Conservation (phyloP, 2,329 filamentous ascomycete species). For the Ceratocystiopsis brevicomis region DNA sequence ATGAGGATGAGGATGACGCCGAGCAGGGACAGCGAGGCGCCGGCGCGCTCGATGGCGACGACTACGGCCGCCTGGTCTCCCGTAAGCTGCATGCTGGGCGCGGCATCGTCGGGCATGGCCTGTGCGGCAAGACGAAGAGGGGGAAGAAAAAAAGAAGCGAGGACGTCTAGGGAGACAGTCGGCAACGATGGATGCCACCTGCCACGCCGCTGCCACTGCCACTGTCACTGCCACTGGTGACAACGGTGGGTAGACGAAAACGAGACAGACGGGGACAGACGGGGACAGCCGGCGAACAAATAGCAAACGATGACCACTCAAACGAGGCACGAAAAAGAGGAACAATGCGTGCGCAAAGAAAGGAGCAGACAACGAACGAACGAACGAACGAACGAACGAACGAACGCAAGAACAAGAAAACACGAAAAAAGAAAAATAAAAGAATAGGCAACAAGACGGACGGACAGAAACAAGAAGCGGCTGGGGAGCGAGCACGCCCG, state of each 20-base stretch:
- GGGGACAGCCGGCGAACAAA: too few relatives aligned
- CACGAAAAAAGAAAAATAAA: neutral
- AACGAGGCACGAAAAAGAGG: neutral
- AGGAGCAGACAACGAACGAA: too few relatives aligned
- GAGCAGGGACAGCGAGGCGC: conserved; percentile 32
- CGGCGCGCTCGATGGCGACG: conserved; percentile 31
- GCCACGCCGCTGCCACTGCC: too few relatives aligned
- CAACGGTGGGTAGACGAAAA: neutral
- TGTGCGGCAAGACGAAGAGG: neutral
- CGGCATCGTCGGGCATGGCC: conserved; percentile 4
- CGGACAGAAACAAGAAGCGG: neutral
- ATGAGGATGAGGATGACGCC: conserved; percentile 32
- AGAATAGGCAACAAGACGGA: neutral
- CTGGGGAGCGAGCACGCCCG: neutral
- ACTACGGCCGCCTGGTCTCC: conserved; percentile 21
- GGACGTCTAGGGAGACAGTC: neutral
- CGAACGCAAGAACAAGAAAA: neutral
- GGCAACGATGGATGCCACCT: neutral
- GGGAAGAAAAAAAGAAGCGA: neutral
- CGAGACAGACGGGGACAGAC: neutral
- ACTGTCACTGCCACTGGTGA: too few relatives aligned
- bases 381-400: too few relatives aligned
- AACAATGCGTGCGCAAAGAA: neutral
- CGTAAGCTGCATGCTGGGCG: conserved; percentile 12
- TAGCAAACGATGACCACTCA: neutral